Evolutionary conservation across 192 early-diverging fungal genomes (phyloP).

Genomic region (Blastocladiella britannica): DNA sequence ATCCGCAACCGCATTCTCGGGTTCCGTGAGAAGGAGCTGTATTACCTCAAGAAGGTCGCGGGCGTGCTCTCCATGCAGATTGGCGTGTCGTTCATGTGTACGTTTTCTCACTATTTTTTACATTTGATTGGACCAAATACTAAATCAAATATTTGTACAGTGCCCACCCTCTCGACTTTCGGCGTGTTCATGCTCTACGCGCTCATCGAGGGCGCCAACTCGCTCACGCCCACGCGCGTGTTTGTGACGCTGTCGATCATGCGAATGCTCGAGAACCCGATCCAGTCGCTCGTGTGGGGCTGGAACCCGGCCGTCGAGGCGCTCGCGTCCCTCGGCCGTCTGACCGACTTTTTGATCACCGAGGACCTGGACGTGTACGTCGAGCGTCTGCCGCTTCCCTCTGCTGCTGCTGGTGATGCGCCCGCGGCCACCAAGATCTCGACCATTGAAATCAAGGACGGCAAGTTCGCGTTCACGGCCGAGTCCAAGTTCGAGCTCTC

Average conservation of each 20-base stretch:
- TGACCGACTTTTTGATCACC: constrained; percentile 14
- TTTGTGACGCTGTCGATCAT: constrained; percentile 24
- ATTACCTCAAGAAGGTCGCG: neutral
- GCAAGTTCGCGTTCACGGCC: neutral
- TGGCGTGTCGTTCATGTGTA: neutral
- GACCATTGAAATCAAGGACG: too few relatives aligned
- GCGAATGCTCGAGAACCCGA: constrained; percentile 20
- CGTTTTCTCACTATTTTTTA: too few relatives aligned
- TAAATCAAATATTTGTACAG: too few relatives aligned
- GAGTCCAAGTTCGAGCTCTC: neutral
- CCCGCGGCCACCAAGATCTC: neutral
- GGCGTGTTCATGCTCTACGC: neutral
- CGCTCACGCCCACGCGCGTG: constrained; percentile 21
- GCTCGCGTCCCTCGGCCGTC: constrained; percentile 15
- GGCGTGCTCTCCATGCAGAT: constrained; percentile 1
- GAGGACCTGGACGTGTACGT: constrained; percentile 19
- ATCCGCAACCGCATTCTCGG: neutral
- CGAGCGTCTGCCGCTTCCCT: neutral
- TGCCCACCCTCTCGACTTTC: neutral
- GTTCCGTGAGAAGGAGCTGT: neutral
- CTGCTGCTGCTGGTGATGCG: too few relatives aligned
- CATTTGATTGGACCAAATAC: too few relatives aligned
- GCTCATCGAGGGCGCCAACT: neutral
- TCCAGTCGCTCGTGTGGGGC: constrained; percentile 13
- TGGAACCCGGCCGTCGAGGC: constrained; percentile 14